Base-by-base conservation (phyloP, 176 grass and related monocot genomes). In the Eleusine indica region DNA sequence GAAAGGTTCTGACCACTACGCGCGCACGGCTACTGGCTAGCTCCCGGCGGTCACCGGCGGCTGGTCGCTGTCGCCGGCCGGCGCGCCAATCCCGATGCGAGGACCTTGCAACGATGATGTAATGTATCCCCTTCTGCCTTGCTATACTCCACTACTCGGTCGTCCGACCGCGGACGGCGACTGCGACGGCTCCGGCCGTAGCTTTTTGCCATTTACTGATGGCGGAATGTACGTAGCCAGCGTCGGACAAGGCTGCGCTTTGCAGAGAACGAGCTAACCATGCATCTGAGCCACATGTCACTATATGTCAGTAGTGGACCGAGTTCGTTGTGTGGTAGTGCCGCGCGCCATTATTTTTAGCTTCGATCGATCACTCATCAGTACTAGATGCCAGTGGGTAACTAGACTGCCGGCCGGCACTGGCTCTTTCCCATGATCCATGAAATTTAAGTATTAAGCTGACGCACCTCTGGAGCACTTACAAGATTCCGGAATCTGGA, bases 221-320 rank as follows among this genome's bases (percentile, higher is more conserved):
- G 87, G 87, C 30, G 29, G 29, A 66, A 35, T 25, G 56, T 77
- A 56, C 18, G 9, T 5, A 41, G 47, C 65, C 19, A 63, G 38
- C 75, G 54, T 58, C 48, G 38, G 52, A 58, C 48, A 22, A 70
- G 39, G 38, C 48, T 22, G 54, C 47, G 28, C 82, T 62, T 70
- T n/a, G n/a, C 52, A 4, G 14, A 13, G 51, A 47, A 47, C 60
- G 73, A 29, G 25, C 63, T 35, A 14, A 12, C 82, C 71, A 70
- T 85, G 65, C 77, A 81, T 76, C 11, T 54, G 66, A 86, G 73
- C 88, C 88, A 89, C 83, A 82, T 82, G 88, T 86, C 56, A 65
- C 88, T 83, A 89, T 78, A 82, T 82, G 88, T 86, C 56, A 65
- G 65, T 40, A 39, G 29, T 17, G 71, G 46, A 85, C 53, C 62